Base-by-base conservation (phyloP, 2,329 filamentous ascomycete species). In the Herpotrichia juniperi region DNA sequence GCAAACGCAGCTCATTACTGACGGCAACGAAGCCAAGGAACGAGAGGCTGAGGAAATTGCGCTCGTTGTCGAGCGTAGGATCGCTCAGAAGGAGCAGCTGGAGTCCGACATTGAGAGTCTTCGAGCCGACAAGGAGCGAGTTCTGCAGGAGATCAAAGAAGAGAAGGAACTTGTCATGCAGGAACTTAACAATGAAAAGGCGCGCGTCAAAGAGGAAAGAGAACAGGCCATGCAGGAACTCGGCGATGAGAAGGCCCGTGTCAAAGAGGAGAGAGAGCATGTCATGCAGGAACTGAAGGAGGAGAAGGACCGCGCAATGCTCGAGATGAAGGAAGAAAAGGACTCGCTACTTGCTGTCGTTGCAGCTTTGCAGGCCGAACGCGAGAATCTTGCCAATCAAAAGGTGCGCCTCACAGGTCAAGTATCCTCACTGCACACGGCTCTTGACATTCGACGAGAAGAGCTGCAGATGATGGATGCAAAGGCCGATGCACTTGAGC, bases 401-500 rank as follows among this genome's bases (percentile, higher is more conserved):
- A 96, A 93, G 78, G 86, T 87, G 40, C 85, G 88, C 50, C 80
- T 97, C 24, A 86, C 86, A 9, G 91, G 91, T 21, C 93, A 99
- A 61, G 87, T 99, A 1, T 93, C 92, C 4, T 90, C 91, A 8
- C 83, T 99, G 1, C 91, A 97, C 71, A 97, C 91, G 8, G 93
- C 94, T 1, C 83, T 97, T 25, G 86, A 88, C 16, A 87, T 97
- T 50, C 89, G 94, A 48, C 89, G 91, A 39, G 93, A 97, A 62
- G 94, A 97, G 76, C 85, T 99, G 53, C 86, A 91, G 40, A 83
- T 89, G 22, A 97, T 99, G 90, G 93, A 97, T 71, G 80, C 83
- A 10, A 89, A 93, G 56, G 94, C 93, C 2, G 92, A 97, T 71
- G 85, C 86, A 3, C 81, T 99, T 21, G 94, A 99, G 76, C 89